Percentiles rank a stretch among this genome's conserved stretches.
Conservation (phyloP, 495 filamentous ascomycete genomes). For the Corynascus novoguineensis region DNA sequence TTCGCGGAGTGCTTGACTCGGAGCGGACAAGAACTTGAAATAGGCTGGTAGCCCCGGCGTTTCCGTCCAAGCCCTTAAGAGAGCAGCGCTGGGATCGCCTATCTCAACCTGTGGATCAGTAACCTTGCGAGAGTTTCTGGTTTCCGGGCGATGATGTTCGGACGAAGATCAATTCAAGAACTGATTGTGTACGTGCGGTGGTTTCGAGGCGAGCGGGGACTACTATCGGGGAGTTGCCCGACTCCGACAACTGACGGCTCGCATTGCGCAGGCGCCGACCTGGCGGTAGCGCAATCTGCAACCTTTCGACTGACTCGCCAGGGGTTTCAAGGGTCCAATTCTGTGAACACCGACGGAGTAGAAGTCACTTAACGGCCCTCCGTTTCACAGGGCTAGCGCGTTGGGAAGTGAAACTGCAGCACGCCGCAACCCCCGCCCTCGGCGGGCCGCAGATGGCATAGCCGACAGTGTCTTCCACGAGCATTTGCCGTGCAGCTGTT, state of each 20-base stretch:
- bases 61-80: too few species aligned
- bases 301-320: background rate
- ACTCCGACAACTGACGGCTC: constrained; percentile 11
- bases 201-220: background rate
- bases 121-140: too few species aligned
- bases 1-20: too few species aligned
- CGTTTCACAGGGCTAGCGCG: background rate
- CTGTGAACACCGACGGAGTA: background rate
- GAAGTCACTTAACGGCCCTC: background rate
- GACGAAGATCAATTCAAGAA: background rate
- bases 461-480: background rate
- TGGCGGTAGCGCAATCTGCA: background rate
- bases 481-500: background rate
- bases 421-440: background rate
- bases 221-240: constrained; percentile 2
- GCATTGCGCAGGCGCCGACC: background rate
- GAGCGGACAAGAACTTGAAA: too few species aligned
- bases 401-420: background rate
- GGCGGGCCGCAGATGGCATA: background rate
- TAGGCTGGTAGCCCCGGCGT: too few species aligned
- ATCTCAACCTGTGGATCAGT: too few species aligned
- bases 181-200: background rate
- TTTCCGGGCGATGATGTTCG: background rate
- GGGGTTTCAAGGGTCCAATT: background rate
- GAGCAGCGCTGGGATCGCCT: too few species aligned